Conservation (phyloP, 1,284 basidiomycete genomes). For the Moesziomyces aphidis region DNA sequence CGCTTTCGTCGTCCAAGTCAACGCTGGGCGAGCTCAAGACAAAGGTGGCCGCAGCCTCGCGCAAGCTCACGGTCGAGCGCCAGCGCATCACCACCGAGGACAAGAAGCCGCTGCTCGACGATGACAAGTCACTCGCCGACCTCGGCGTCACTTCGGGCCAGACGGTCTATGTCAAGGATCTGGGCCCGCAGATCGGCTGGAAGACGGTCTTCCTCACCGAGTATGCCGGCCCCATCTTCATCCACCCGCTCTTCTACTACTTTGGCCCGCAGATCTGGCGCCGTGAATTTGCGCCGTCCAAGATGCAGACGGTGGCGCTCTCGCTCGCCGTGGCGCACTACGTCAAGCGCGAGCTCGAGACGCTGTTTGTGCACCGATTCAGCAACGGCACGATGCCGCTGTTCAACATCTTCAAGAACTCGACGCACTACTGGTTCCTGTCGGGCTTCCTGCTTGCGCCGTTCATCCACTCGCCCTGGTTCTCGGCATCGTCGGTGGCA, state of each 20-base stretch:
- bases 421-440: constrained; percentile 74
- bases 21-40: constrained; percentile 59
- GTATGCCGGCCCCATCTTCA: constrained; percentile 81
- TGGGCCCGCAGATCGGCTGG: constrained; percentile 66
- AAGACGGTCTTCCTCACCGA: constrained; percentile 66
- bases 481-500: constrained; percentile 77
- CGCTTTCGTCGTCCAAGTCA: constrained; percentile 32
- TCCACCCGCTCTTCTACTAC: constrained; percentile 88
- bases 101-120: constrained; percentile 58
- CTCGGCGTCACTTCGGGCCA: constrained; percentile 42
- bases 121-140: constrained; percentile 50
- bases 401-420: constrained; percentile 86
- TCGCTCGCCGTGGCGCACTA: constrained; percentile 87
- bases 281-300: constrained; percentile 76
- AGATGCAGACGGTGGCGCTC: constrained; percentile 85
- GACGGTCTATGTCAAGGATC: constrained; percentile 63
- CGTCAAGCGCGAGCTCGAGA: constrained; percentile 91
- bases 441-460: constrained; percentile 72
- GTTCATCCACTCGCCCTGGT: constrained; percentile 68
- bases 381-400: constrained; percentile 94
- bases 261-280: constrained; percentile 77
- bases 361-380: constrained; percentile 85
- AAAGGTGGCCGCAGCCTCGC: constrained; percentile 42
- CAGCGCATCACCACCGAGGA: constrained; percentile 62
- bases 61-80: constrained; percentile 47